Conservation (phyloP, 2,329 filamentous ascomycete genomes). For the Tolypocladium album region DNA sequence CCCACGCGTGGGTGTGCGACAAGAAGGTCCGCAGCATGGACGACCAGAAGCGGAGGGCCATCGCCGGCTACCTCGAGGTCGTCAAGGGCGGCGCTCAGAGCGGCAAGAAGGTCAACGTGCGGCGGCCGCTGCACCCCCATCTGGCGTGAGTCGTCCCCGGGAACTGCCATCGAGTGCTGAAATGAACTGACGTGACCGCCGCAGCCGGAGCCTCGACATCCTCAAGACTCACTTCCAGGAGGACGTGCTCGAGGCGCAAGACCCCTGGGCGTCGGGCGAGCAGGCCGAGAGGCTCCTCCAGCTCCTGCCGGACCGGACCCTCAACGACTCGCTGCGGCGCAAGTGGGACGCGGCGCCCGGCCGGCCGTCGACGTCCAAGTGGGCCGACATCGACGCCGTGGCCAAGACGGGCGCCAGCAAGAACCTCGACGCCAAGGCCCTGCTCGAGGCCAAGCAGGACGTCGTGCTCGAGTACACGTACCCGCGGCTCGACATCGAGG, state of each 20-base stretch:
- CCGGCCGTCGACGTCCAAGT: conserved; percentile 70
- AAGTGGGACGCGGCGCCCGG: conserved; percentile 85
- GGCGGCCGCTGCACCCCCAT: conserved; percentile 83
- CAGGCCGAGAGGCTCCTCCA: conserved; percentile 68
- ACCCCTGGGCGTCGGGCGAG: conserved; percentile 67
- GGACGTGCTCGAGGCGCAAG: conserved; percentile 73
- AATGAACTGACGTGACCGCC: conserved; percentile 7
- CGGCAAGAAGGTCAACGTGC: conserved; percentile 77
- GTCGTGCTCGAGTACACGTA: conserved; percentile 97
- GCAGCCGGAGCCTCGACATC: conserved; percentile 70
- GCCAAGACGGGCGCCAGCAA: conserved; percentile 68
- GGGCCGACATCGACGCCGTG: conserved; percentile 83
- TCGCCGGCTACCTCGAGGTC: conserved; percentile 84
- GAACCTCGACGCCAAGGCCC: conserved; percentile 58
- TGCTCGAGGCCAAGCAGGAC: conserved; percentile 88
- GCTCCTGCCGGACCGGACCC: conserved; percentile 69
- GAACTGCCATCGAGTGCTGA: not conserved
- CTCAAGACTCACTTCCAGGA: conserved; percentile 75
- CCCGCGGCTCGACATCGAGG: conserved; percentile 89
- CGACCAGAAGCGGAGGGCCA: conserved; percentile 72
- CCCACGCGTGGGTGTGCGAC: conserved; percentile 97
- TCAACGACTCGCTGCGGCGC: conserved; percentile 69
- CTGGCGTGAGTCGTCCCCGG: conserved; percentile 45
- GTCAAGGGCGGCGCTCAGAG: conserved; percentile 78
- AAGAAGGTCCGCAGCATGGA: conserved; percentile 74